Percentiles rank a stretch among this genome's conserved stretches.
Evolutionary conservation across 768 basidiomycete species (phyloP).

Genomic region (Postia placenta): DNA sequence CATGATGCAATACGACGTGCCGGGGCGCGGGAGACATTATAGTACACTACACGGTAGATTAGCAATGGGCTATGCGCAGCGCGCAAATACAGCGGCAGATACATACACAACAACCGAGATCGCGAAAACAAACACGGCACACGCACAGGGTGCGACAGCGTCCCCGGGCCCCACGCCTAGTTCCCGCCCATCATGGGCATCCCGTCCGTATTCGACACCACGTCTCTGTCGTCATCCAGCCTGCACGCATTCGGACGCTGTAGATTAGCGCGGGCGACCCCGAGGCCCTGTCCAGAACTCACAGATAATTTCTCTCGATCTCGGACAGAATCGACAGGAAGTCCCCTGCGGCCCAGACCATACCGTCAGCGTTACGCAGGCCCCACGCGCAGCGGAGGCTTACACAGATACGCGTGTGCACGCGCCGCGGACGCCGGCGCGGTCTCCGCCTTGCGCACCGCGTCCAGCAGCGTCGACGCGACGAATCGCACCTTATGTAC

Average conservation of each 20-base stretch:
- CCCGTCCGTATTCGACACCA: conserved; percentile 50
- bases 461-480: conserved; percentile 82
- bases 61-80: neutral
- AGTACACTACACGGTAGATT: neutral
- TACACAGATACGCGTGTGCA: conserved; percentile 83
- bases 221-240: conserved; percentile 61
- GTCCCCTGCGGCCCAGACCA: conserved; percentile 56
- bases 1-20: conserved; percentile 3
- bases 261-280: conserved; percentile 1
- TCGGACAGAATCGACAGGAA: conserved; percentile 88
- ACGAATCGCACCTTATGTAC: conserved; percentile 93
- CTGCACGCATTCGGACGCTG: conserved; percentile 23
- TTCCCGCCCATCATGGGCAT: conserved; percentile 30
- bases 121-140: neutral
- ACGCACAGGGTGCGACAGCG: neutral
- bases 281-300: conserved; percentile 21
- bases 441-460: conserved; percentile 75
- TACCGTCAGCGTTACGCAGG: conserved; percentile 1
- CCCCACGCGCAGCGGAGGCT: conserved; percentile 20
- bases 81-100: neutral
- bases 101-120: neutral
- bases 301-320: conserved; percentile 89
- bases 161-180: neutral
- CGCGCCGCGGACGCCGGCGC: conserved; percentile 76
- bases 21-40: neutral